Base-by-base conservation (phyloP, 2,329 filamentous ascomycete genomes). In the Talaromyces sp. region DNA sequence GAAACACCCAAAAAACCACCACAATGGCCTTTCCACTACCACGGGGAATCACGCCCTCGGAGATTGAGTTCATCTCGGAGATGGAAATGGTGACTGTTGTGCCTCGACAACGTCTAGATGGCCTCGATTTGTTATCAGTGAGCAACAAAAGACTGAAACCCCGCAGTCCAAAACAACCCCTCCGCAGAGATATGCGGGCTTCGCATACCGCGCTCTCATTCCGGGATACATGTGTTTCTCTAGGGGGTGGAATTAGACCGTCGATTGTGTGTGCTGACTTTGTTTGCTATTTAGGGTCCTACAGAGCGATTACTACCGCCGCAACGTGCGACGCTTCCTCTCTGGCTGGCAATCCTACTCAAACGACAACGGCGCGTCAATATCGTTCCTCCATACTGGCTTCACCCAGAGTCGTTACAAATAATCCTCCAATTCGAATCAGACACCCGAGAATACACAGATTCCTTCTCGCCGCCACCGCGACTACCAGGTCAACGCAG, bases 81-180 rank as follows among this genome's bases (percentile, higher is more conserved):
- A 98, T 97, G 92, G 93, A 98, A 79, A 85, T 92, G 70, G 90
- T 99, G 60, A 97, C 93, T 0, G 85, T 99, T 25, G 87, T 98
- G 56, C 95, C 95, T 39, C 90, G 95, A 59, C 93, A 98, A 75
- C 86, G 90, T 65, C 87, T 99, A 58, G 92, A 97, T 67, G 86
- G 86, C 67, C 89, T 99, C 65, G 84, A 91, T 69, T 84, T 99
- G 64, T 85, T 99, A 60, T 88, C 89, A 66, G 95, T 98, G 82
- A 81, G 89, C 85, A 62, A 71, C 36, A 39, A 39, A 19, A 47
- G 57, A 19, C 55, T 30, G 17, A 19, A 39, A 62, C 60, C 60
- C 60, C 60, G 60, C 60, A 58, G 17, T 53, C 15, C 32, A 25
- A 52, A 52, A 17, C 49, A n/a, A 33, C 32, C 19, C n/a, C 62